Evolutionary conservation across 805 yeast genomes (phyloP).

Genomic region (Yarrowia alimentaria): DNA sequence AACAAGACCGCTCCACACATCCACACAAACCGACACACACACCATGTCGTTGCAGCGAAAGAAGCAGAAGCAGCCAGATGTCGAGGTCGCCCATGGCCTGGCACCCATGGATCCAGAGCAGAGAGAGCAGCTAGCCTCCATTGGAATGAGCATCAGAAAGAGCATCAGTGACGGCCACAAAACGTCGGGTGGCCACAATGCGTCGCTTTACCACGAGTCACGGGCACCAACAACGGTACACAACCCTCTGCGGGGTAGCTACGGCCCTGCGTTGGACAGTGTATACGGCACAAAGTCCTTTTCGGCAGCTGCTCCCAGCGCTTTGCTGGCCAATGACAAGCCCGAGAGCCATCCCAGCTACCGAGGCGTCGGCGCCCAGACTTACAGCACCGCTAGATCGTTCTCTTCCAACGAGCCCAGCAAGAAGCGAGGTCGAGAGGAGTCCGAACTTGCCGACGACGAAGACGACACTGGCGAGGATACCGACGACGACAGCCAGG

Average conservation of each 20-base stretch:
- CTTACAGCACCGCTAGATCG: slow-evolving; percentile 20
- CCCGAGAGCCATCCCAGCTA: too few relatives aligned
- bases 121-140: slow-evolving; percentile 7
- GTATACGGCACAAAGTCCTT: slow-evolving; percentile 18
- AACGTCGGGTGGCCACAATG: slow-evolving; percentile 5
- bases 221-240: slow-evolving; percentile 3
- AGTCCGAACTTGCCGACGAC: slow-evolving; percentile 12
- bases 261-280: slow-evolving; percentile 6
- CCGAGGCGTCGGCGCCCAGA: slow-evolving; percentile 15
- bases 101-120: slow-evolving; percentile 5
- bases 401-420: slow-evolving; percentile 25
- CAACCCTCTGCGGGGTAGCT: slow-evolving; percentile 13
- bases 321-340: background rate
- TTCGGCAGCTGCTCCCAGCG: slow-evolving; percentile 17
- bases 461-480: slow-evolving; percentile 12
- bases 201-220: slow-evolving; percentile 8
- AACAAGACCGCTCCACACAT: too few relatives aligned
- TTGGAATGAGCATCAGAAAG: slow-evolving; percentile 16
- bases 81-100: background rate
- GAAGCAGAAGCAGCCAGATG: slow-evolving; percentile 6
- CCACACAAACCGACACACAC: too few relatives aligned
- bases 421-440: slow-evolving; percentile 17
- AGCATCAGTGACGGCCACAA: slow-evolving; percentile 24
- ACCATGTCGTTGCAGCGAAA: slow-evolving; percentile 19
- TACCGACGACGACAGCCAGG: slow-evolving; percentile 1